Conservation (phyloP, 2,329 filamentous ascomycete species). For the Geosmithia putterillii region DNA sequence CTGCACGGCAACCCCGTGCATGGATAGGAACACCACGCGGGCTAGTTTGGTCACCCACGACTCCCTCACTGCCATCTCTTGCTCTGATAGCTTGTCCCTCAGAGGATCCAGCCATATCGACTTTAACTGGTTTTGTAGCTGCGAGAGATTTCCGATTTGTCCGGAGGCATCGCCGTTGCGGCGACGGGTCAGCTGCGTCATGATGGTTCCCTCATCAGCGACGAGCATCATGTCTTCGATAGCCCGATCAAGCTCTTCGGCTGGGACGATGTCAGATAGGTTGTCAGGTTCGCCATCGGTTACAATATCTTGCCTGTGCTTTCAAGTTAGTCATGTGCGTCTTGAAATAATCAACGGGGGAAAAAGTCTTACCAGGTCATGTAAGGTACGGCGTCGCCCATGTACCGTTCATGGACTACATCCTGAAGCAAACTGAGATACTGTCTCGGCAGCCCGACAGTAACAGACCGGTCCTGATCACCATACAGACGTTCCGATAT, state of each 20-base stretch:
- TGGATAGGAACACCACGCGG: constrained; percentile 19
- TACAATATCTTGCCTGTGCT: constrained; percentile 3
- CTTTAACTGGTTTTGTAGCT: constrained; percentile 14
- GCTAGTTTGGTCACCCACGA: constrained; percentile 19
- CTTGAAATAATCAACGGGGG: background rate
- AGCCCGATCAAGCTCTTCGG: constrained; percentile 11
- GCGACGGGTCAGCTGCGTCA: constrained; percentile 16
- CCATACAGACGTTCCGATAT: background rate
- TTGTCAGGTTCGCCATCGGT: background rate
- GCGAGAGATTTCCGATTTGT: constrained; percentile 12
- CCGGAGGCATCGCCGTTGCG: constrained; percentile 10
- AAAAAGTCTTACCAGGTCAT: constrained; percentile 17
- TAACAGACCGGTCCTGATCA: background rate
- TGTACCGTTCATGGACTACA: constrained; percentile 11
- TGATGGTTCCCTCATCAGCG: constrained; percentile 12
- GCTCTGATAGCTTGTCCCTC: constrained; percentile 9
- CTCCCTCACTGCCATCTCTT: constrained; percentile 10
- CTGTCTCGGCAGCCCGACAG: background rate
- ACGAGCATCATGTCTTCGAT: constrained; percentile 15
- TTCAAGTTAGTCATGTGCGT: background rate
- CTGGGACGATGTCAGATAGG: background rate
- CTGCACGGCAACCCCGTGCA: constrained; percentile 21
- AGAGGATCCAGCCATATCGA: constrained; percentile 18
- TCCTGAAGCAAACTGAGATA: constrained; percentile 1
- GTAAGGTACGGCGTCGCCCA: constrained; percentile 13